Conservation (phyloP, 768 basidiomycete genomes). For the Hygrocybe coccinea region DNA sequence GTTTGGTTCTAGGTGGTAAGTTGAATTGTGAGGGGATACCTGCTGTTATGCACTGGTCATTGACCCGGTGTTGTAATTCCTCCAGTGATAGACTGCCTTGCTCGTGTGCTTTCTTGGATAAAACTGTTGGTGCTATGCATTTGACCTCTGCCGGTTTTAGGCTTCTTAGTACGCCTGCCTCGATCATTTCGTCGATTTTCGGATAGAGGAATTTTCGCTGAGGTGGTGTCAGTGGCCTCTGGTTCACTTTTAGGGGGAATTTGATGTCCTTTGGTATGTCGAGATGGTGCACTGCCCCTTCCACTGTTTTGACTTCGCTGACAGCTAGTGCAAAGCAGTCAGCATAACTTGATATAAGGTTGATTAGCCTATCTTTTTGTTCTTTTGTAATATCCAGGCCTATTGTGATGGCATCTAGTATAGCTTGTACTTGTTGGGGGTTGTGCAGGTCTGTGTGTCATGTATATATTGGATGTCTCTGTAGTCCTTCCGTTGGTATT, state of each 20-base stretch:
- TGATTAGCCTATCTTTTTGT: background rate
- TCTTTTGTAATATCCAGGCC: constrained; percentile 31
- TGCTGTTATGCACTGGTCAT: constrained; percentile 28
- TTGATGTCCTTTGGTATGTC: constrained; percentile 25
- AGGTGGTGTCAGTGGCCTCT: constrained; percentile 30
- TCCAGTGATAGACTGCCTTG: constrained; percentile 26
- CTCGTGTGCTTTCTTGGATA: constrained; percentile 36
- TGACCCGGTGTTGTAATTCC: constrained; percentile 31
- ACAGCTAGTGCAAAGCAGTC: too few relatives aligned
- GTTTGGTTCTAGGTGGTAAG: constrained; percentile 16
- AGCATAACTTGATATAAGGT: too few relatives aligned
- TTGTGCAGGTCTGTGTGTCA: too few relatives aligned
- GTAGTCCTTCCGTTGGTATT: too few relatives aligned
- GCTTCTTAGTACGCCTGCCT: too few relatives aligned
- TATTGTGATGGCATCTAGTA: constrained; percentile 32
- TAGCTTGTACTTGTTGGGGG: too few relatives aligned
- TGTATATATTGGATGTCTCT: too few relatives aligned
- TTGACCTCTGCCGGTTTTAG: constrained; percentile 31
- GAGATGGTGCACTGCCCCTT: constrained; percentile 29
- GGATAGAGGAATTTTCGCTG: too few relatives aligned
- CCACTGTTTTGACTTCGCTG: too few relatives aligned
- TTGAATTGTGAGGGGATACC: constrained; percentile 20
- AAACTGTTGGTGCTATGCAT: constrained; percentile 28
- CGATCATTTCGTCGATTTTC: too few relatives aligned
- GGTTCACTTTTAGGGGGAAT: constrained; percentile 31